phyloP scores from a whole-genome alignment of 1,139 yeast genomes.

The Kodamaea ohmeri region DNA sequence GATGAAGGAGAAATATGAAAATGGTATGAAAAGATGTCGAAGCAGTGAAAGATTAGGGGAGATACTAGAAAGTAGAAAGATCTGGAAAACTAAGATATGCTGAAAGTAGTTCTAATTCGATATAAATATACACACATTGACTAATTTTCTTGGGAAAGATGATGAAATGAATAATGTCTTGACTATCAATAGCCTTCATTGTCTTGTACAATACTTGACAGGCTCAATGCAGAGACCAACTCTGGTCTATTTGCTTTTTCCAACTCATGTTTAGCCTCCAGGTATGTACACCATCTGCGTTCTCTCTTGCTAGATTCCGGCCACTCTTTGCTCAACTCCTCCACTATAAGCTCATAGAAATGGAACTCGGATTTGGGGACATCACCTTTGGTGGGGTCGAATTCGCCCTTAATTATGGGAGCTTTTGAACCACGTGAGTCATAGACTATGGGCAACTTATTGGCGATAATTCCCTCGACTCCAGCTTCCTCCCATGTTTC shows the following conservation, averaged over 20 bases:
- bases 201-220: slow-evolving; percentile 46
- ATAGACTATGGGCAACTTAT: slow-evolving; percentile 59
- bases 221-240: slow-evolving; percentile 60
- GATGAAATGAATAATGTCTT: too few species aligned
- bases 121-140: too few species aligned
- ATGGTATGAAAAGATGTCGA: too few species aligned
- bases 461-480: slow-evolving; percentile 59
- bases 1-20: too few species aligned
- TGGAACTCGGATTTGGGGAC: slow-evolving; percentile 79
- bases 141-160: too few species aligned
- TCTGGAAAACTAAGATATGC: too few species aligned
- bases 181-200: slow-evolving; percentile 8
- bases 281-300: slow-evolving; percentile 73
- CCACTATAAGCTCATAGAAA: slow-evolving; percentile 72
- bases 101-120: too few species aligned
- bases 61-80: too few species aligned
- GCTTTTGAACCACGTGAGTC: slow-evolving; percentile 69
- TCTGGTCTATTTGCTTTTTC: slow-evolving; percentile 63
- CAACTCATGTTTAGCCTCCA: slow-evolving; percentile 70
- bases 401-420: slow-evolving; percentile 46
- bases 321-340: slow-evolving; percentile 57
- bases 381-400: slow-evolving; percentile 30
- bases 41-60: too few species aligned
- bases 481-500: slow-evolving; percentile 99
- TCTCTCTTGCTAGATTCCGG: slow-evolving; percentile 67